Percentiles rank a stretch among this genome's conserved stretches.
phyloP scores from a whole-genome alignment of 768 basidiomycete species.

The Boletus reticuloceps region DNA sequence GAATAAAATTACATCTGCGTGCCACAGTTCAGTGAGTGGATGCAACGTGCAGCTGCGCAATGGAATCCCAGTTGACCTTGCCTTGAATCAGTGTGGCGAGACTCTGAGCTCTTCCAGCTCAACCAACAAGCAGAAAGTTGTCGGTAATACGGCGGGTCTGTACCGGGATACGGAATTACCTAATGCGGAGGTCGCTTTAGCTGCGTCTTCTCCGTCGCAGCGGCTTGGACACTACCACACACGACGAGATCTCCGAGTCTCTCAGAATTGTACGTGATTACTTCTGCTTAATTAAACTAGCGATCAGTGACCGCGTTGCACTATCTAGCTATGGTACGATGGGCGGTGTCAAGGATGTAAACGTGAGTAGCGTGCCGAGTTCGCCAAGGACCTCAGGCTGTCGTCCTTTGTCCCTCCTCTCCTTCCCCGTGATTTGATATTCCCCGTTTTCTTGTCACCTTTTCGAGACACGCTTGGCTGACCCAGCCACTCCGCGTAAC shows the following conservation, averaged over 20 bases:
- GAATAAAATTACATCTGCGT: background rate
- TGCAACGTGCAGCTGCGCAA: no score
- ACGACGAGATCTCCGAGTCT: constrained; percentile 5
- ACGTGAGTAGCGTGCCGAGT: constrained; percentile 25
- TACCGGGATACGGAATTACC: constrained; percentile 7
- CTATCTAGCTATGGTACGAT: constrained; percentile 13
- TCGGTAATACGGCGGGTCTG: no score
- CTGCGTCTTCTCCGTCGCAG: background rate
- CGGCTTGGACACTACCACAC: background rate
- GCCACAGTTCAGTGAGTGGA: no score
- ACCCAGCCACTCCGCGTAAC: constrained; percentile 29
- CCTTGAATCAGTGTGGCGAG: background rate
- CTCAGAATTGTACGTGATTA: constrained; percentile 17
- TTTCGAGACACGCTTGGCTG: constrained; percentile 28
- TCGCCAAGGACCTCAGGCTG: constrained; percentile 19
- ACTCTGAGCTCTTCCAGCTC: no score
- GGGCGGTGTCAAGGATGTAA: constrained; percentile 27
- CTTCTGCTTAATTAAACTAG: background rate
- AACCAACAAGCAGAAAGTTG: no score
- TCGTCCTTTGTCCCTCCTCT: background rate
- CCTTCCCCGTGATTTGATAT: constrained; percentile 5
- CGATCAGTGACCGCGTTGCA: background rate
- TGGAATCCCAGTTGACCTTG: no score
- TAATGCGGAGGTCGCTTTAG: constrained; percentile 2
- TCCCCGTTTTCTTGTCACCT: constrained; percentile 15